Base-by-base conservation (phyloP, 2,329 filamentous ascomycete species). In the Penicillium rolfsii region DNA sequence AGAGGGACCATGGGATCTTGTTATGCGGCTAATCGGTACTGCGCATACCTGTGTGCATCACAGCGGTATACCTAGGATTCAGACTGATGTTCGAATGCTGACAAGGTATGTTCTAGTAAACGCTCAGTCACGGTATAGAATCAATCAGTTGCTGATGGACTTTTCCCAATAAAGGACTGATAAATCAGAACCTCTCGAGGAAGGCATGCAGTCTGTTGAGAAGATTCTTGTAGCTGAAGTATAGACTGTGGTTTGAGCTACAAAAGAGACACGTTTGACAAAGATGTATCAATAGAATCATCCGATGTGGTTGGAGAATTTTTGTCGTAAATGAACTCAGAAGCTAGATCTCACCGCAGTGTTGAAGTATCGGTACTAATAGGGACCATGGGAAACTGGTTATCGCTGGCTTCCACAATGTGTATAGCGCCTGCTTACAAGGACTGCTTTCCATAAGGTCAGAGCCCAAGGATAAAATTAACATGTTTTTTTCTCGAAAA, bases 41-140 rank as follows among this genome's bases (percentile, higher is more conserved):
- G 55, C 55, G 12, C 55, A 57, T 33, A 57, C 55, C 5, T 57
- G 30, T 28, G 55, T 57, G 14, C 55, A 57, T 33, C 46, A 52
- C 16, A 43, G 22, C n/a, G 45, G 55, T 28, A 57, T 57, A 12
- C 36, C 45, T 7, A 11, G 55, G 11, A 57, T 57, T 9, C 55
- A 57, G 14, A 57, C 55, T 14, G 55, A 57, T 28, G 35, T 57
- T 19, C 45, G 55, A 19, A 50, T 57, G 22, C 24, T 40, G 24
- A 53, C 50, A 11, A 53, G 50, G 50, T 53, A 28, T 38, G 50
- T 2, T 7, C 3, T 36, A 30, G 36, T 19, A 1, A 6, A 24
- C 12, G 30, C 1, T 14, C n/a, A 3, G 16, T 12, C 2, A 9
- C 9, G 5, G n/a, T 19, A n/a, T 50, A 0, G 19, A 24, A n/a